Percentiles rank a stretch among this genome's conserved stretches.
These are phyloP conservation scores for Herpetomonas muscarum DNA, from an alignment of 208 protist genomes.

Conservation along the genomic window DNA sequence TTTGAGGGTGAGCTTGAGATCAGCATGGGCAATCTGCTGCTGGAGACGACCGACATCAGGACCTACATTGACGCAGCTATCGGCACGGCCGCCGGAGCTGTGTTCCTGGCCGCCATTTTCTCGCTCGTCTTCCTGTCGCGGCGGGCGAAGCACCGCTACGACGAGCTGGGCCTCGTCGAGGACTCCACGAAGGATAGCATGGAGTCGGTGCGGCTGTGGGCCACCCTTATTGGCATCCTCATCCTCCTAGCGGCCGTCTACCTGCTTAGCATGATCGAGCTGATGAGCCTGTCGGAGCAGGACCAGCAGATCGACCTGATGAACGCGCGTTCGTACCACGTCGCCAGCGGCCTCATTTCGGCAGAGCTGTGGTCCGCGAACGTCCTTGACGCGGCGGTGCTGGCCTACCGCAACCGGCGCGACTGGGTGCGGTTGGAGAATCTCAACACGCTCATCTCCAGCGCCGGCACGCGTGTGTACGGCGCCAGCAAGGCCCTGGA, in stretches of 20 bases:
- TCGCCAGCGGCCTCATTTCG: conserved; percentile 4
- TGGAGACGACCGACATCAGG: too few relatives aligned
- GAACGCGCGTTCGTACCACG: conserved; percentile 1
- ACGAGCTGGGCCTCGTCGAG: background rate
- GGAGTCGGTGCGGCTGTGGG: conserved; percentile 1
- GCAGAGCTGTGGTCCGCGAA: conserved; percentile 3
- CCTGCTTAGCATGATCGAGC: background rate
- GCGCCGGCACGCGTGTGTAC: background rate
- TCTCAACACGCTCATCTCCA: background rate
- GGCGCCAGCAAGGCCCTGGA: background rate
- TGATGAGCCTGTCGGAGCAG: background rate
- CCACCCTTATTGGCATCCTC: background rate
- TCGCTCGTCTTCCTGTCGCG: background rate
- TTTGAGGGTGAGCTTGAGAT: background rate
- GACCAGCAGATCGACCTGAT: conserved; percentile 4
- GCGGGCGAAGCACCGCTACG: background rate
- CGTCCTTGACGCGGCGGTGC: background rate
- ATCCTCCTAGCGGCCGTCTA: conserved; percentile 5
- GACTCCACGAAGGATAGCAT: background rate
- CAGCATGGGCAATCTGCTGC: too few relatives aligned
- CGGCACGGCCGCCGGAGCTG: background rate
- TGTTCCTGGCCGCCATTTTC: background rate
- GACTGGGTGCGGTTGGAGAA: conserved; percentile 2
- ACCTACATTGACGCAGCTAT: background rate
- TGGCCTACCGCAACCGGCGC: background rate